Evolutionary conservation across 2,329 filamentous ascomycete genomes (phyloP), one percentile per base, ranked within the genome.

Genomic region (Phyllosticta citribraziliensis): DNA sequence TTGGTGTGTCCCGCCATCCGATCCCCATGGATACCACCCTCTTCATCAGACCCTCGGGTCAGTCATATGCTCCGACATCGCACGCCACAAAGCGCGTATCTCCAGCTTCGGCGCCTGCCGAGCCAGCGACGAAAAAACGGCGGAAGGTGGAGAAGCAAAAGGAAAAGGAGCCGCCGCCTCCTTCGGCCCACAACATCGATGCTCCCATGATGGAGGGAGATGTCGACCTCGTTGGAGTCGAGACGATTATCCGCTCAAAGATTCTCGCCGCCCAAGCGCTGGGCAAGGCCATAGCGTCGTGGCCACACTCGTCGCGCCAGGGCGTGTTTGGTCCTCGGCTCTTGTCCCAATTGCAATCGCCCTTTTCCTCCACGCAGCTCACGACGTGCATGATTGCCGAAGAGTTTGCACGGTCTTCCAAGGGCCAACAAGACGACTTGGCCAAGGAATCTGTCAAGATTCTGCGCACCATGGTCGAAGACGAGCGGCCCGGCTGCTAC

Each of bases 181-280:
- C 82, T 3, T 82, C 88, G n/a, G 69, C 69, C 8, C 94, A 99
- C 74, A 96, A 99, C 72, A 91, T 99, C 19, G 94, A 99, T 72
- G 94, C 92, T 10, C 92, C 96, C 67, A 97, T 99, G 88, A 91
- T 99, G 79, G 89, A 93, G 71, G 94, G 95, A 57, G 95, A 99
- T 69, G 87, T 97, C 55, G 95, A 99, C 70, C 80, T 99, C 52
- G 92, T 99, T 25, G 92, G 94, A 33, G 84, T 88, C 68, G 94
- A 99, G 63, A 87, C 87, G 6, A 84, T 99, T 73, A 85, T 97
- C 56, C 86, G 93, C 64, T 96, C 92, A 8, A 89, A 93, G 66
- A 87, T 95, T n/a, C 88, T 85, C 63, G 90, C 92, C 12, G 89
- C 93, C 20, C 86, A 84, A 69, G 94, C 94, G 2, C 85, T 99